Conservation (phyloP, 805 yeast species). For the Saccharomycopsis malanga region DNA sequence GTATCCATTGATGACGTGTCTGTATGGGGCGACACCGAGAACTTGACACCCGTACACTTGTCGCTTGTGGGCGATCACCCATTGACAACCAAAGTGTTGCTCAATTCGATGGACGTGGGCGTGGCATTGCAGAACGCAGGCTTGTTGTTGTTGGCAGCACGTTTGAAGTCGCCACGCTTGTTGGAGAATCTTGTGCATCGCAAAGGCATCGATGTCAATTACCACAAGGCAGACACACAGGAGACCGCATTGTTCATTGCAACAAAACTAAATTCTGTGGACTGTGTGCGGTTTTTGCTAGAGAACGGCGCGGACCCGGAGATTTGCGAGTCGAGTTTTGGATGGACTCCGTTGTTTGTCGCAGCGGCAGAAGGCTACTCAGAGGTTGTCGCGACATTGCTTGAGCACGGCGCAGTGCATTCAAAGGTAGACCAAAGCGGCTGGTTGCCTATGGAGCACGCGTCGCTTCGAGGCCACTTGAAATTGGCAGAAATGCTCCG, state of each 20-base stretch:
- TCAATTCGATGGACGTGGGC: conserved; percentile 37
- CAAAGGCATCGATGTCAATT: conserved; percentile 59
- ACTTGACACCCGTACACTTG: conserved; percentile 73
- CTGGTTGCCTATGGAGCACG: conserved; percentile 98
- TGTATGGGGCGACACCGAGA: conserved; percentile 67
- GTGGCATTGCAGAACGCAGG: conserved; percentile 43
- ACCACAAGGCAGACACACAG: conserved; percentile 46
- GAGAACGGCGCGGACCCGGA: conserved; percentile 63
- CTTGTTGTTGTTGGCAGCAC: conserved; percentile 51
- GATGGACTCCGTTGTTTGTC: conserved; percentile 90
- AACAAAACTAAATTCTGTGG: conserved; percentile 50
- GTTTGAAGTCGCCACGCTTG: conserved; percentile 54
- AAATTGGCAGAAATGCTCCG: conserved; percentile 55
- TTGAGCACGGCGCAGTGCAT: conserved; percentile 46
- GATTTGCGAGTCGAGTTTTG: conserved; percentile 67
- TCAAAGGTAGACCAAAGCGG: conserved; percentile 72
- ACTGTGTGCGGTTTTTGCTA: conserved; percentile 50
- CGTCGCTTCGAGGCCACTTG: conserved; percentile 82
- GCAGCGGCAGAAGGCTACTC: conserved; percentile 81
- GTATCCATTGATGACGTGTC: conserved; percentile 49
- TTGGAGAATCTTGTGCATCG: conserved; percentile 45
- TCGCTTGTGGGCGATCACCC: conserved; percentile 83
- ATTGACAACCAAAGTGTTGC: conserved; percentile 54
- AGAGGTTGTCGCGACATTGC: conserved; percentile 49
- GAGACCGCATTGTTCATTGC: conserved; percentile 87